These are phyloP conservation scores for Gossypium turneri DNA, from an alignment of 345 rosid species.

Conservation along the genomic window DNA sequence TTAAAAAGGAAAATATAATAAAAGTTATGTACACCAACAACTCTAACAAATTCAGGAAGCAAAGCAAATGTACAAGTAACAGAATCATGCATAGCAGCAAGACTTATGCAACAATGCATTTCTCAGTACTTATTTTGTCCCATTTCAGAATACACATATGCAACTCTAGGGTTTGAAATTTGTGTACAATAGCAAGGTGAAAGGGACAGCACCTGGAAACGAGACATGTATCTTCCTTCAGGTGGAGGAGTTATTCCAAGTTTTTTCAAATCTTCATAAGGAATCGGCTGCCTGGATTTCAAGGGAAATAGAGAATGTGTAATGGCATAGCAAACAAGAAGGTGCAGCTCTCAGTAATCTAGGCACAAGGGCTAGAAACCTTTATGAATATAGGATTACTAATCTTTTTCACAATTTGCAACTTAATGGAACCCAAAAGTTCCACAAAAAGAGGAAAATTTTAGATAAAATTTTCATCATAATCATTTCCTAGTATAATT, in stretches of 20 bases:
- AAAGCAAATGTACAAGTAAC: background rate
- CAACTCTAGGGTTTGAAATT: background rate
- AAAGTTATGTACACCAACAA: background rate
- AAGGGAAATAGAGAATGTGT: background rate
- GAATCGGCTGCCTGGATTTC: constrained; percentile 64
- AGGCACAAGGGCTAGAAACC: background rate
- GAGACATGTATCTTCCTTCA: constrained; percentile 84
- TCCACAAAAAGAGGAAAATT: background rate
- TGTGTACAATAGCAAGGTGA: background rate
- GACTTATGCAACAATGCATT: background rate
- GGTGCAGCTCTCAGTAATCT: background rate
- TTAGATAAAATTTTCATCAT: background rate
- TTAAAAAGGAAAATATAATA: background rate
- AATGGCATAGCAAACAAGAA: background rate
- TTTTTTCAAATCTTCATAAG: constrained; percentile 72
- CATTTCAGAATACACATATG: background rate
- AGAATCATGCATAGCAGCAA: background rate
- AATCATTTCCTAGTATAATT: background rate
- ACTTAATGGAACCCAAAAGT: constrained; percentile 1
- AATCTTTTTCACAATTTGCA: background rate
- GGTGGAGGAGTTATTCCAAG: constrained; percentile 90
- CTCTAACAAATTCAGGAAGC: background rate
- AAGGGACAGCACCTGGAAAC: constrained; percentile 52
- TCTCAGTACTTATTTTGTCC: background rate
- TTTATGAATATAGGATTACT: background rate